Base-by-base conservation (phyloP, 306 rosid genomes). In the Prosopis cineraria region DNA sequence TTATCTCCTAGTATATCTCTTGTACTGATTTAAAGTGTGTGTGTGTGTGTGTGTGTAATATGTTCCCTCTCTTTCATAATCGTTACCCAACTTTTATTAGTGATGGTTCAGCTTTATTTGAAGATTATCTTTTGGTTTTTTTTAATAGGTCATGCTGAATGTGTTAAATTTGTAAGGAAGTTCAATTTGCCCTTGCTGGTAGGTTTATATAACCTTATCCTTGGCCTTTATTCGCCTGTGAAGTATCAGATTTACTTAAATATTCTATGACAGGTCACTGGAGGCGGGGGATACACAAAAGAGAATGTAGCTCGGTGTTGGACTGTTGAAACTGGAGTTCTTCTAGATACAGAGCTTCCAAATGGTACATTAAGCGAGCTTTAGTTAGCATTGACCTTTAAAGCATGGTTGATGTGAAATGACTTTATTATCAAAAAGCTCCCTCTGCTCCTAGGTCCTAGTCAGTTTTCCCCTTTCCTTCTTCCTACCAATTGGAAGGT, bases 301-400 rank as follows among this genome's bases (percentile, higher is more conserved):
- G 98, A 95, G 84, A 95, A 95, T 85, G 98, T 95, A 79, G 98
- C 98, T 84, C 90, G 98, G 41, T 95, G 98, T 83, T 95, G 98
- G 98, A 80, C 98, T 0, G 81, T 95, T 69, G 98, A 95, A 90
- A 95, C 98, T 68, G 98, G 98, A 65, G 97, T 91, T 86, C 93
- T 95, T 83, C 88, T 95, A 53, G 98, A 92, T 80, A 91, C 96
- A 27, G 98, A 95, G 66, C 93, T 95, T 84, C 96, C 98, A 58
- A 91, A 95, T 82, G 97, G 98, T 95, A 88, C 68, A 64, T 39
- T 62, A 53, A 78, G 56, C 73, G 24, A 20, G 74, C 16, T 67
- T 27, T 5, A 12, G 34, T 27, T 58, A 58, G 31, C 41, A 39
- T 33, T 73, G 37, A 59, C 70, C 52, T 72, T 36, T 25, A 37